Conservation (phyloP, 208 protist species). For the Crithidia mellificae region DNA sequence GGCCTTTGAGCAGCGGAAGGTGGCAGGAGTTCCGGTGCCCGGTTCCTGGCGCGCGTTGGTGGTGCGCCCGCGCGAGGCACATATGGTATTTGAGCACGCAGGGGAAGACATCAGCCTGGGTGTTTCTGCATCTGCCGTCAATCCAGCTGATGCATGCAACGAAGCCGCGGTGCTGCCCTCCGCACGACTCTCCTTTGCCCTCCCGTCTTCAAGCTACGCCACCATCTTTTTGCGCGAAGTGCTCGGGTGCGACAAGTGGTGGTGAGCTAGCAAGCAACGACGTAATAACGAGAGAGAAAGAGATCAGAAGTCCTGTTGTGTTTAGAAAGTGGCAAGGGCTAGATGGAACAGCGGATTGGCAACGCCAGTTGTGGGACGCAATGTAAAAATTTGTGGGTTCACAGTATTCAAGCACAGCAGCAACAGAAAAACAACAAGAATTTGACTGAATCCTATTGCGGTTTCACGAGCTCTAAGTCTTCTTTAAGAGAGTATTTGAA, state of each 20-base stretch:
- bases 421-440: too few relatives aligned
- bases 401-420: too few relatives aligned
- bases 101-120: too few relatives aligned
- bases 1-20: constrained; percentile 49
- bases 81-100: background rate
- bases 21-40: constrained; percentile 70
- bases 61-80: constrained; percentile 29
- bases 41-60: constrained; percentile 55
- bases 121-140: background rate
- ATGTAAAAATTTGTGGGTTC: too few relatives aligned
- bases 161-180: background rate
- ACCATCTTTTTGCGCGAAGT: constrained; percentile 82
- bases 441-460: too few relatives aligned
- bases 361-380: too few relatives aligned
- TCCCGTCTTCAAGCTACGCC: constrained; percentile 85
- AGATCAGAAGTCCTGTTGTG: background rate
- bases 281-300: too few relatives aligned
- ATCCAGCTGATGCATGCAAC: background rate
- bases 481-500: too few relatives aligned
- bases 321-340: too few relatives aligned
- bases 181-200: constrained; percentile 47
- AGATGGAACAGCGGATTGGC: too few relatives aligned
- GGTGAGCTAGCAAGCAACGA: constrained; percentile 30
- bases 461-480: too few relatives aligned
- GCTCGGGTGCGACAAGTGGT: constrained; percentile 65